Percentiles rank a stretch among this genome's conserved stretches.
phyloP scores from a whole-genome alignment of 345 rosid species.

The Citrus reticulata region DNA sequence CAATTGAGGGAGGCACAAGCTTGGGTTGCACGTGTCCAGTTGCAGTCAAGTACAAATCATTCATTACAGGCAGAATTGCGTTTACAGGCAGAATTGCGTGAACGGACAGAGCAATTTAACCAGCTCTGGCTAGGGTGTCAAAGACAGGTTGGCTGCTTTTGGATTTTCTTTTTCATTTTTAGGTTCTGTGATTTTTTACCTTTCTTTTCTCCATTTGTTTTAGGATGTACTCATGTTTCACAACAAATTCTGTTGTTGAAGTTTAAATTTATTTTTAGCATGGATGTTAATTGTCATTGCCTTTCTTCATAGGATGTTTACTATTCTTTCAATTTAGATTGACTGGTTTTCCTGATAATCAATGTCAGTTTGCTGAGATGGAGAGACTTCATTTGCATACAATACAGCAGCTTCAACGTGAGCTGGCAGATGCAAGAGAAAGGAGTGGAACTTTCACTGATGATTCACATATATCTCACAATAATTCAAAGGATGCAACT shows the following conservation, averaged over 20 bases:
- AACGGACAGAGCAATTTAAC: constrained; percentile 80
- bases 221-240: background rate
- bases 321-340: constrained; percentile 3
- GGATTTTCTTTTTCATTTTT: constrained; percentile 7
- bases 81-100: constrained; percentile 77
- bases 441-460: constrained; percentile 59
- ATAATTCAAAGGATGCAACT: constrained; percentile 44
- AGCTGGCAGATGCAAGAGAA: constrained; percentile 73
- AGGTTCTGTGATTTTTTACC: background rate
- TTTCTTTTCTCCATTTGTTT: background rate
- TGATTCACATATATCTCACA: constrained; percentile 45
- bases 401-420: constrained; percentile 83
- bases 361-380: constrained; percentile 75
- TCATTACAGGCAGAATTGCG: constrained; percentile 75
- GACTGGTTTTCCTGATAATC: constrained; percentile 18
- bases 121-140: constrained; percentile 95
- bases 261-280: background rate
- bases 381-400: constrained; percentile 83
- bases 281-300: background rate
- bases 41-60: constrained; percentile 71
- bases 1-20: constrained; percentile 77
- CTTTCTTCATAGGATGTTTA: background rate
- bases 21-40: constrained; percentile 79
- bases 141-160: constrained; percentile 68
- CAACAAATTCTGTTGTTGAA: background rate